These are phyloP conservation scores for Pelargonium australe DNA, from an alignment of 441 rosid genomes.

Conservation along the genomic window DNA sequence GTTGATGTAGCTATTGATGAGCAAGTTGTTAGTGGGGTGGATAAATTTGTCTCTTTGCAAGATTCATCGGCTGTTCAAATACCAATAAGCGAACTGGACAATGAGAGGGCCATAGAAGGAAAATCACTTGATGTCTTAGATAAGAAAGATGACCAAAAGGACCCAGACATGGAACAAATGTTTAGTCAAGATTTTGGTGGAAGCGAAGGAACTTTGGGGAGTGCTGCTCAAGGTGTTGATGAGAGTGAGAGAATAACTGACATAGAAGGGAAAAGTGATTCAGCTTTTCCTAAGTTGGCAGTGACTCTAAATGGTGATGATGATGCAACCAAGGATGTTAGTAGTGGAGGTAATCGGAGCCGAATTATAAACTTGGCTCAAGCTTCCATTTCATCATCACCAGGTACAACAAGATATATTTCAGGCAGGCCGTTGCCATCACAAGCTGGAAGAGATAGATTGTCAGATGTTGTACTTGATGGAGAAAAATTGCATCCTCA, in stretches of 20 bases:
- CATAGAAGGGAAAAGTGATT: constrained; percentile 31
- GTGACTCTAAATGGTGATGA: constrained; percentile 35
- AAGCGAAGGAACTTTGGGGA: constrained; percentile 30
- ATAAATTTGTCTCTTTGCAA: constrained; percentile 25
- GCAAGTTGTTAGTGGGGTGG: constrained; percentile 18
- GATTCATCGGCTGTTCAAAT: constrained; percentile 27
- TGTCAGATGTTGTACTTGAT: constrained; percentile 49
- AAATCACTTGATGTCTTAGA: constrained; percentile 24
- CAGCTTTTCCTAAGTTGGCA: constrained; percentile 33
- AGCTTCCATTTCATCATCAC: constrained; percentile 40
- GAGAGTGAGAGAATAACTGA: constrained; percentile 29
- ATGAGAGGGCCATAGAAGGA: constrained; percentile 22
- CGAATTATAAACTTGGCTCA: constrained; percentile 56
- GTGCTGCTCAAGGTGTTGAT: constrained; percentile 30
- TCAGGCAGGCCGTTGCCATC: constrained; percentile 40
- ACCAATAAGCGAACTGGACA: constrained; percentile 23
- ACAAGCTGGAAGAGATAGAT: constrained; percentile 47
- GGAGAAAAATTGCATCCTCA: constrained; percentile 41
- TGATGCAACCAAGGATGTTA: constrained; percentile 36
- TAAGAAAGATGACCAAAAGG: constrained; percentile 23
- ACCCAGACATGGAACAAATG: constrained; percentile 30
- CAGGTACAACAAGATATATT: constrained; percentile 38
- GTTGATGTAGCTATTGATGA: constrained; percentile 20
- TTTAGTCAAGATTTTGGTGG: constrained; percentile 26
- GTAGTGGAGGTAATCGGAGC: constrained; percentile 43